These are phyloP conservation scores for Penicillium sp. DNA, from an alignment of 2,329 filamentous ascomycete species.

Conservation along the genomic window DNA sequence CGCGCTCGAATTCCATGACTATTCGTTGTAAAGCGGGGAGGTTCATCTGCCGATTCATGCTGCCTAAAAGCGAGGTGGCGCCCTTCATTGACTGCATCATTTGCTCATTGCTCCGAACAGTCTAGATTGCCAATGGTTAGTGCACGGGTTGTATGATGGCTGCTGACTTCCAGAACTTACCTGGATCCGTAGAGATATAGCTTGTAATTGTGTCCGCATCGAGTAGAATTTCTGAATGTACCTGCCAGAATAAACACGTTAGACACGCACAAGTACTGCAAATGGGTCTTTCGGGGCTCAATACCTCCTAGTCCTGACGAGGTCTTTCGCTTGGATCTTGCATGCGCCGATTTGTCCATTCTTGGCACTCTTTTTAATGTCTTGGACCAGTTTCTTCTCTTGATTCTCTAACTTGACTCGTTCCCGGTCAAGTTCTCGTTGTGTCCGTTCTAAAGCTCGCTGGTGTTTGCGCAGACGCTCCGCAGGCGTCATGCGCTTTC, in stretches of 20 bases:
- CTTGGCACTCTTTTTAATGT: constrained; percentile 98
- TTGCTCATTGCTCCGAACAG: constrained; percentile 95
- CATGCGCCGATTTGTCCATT: constrained; percentile 98
- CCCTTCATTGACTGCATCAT: constrained; percentile 99
- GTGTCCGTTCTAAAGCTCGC: constrained; percentile 92
- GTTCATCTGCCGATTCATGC: constrained; percentile 98
- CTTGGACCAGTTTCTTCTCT: constrained; percentile 91
- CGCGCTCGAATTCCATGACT: constrained; percentile 97
- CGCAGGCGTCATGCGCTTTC: constrained; percentile 97
- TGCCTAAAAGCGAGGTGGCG: constrained; percentile 83
- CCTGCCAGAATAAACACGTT: constrained; percentile 40
- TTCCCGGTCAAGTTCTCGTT: constrained; percentile 92
- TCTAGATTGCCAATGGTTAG: constrained; percentile 52
- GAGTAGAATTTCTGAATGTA: constrained; percentile 98
- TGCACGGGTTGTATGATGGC: not conserved
- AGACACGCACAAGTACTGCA: not conserved
- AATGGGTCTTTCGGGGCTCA: constrained; percentile 5
- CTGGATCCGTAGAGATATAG: constrained; percentile 91
- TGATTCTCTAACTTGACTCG: constrained; percentile 95
- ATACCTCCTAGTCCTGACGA: constrained; percentile 81
- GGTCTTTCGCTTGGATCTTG: constrained; percentile 96
- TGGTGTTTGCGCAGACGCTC: constrained; percentile 67
- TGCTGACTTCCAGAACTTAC: constrained; percentile 56
- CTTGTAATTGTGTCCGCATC: constrained; percentile 95
- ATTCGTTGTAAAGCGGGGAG: constrained; percentile 91